Percentiles rank a stretch among this genome's conserved stretches.
These are phyloP conservation scores for Escovopsis weberi DNA, from an alignment of 2,329 filamentous ascomycete species.

Conservation along the genomic window DNA sequence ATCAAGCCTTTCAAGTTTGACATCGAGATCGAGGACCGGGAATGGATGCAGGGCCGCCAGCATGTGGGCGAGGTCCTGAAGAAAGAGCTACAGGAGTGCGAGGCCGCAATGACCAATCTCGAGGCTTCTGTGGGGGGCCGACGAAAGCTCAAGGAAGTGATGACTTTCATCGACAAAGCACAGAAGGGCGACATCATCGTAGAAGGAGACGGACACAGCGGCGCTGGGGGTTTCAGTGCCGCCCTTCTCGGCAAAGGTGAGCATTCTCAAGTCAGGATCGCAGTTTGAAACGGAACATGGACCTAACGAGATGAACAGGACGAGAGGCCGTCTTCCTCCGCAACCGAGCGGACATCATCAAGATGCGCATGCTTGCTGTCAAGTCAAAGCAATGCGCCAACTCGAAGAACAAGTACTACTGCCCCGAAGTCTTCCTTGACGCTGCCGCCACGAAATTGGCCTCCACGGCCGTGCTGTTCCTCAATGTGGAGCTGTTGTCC, in stretches of 20 bases:
- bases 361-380: slow-evolving; percentile 74
- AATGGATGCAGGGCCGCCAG: slow-evolving; percentile 77
- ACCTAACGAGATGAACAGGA: slow-evolving; percentile 36
- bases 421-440: slow-evolving; percentile 94
- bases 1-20: slow-evolving; percentile 99
- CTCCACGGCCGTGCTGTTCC: slow-evolving; percentile 86
- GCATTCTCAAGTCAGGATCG: slow-evolving; percentile 8
- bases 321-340: slow-evolving; percentile 89
- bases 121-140: slow-evolving; percentile 68
- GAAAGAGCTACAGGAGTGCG: slow-evolving; percentile 72
- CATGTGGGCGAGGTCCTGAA: slow-evolving; percentile 73
- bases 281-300: not conserved
- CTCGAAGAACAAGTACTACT: slow-evolving; percentile 86
- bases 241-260: slow-evolving; percentile 70
- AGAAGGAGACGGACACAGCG: slow-evolving; percentile 69
- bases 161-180: slow-evolving; percentile 80
- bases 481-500: slow-evolving; percentile 89
- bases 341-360: slow-evolving; percentile 78
- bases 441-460: slow-evolving; percentile 91
- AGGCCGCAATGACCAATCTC: slow-evolving; percentile 58
- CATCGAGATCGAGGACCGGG: slow-evolving; percentile 81
- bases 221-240: slow-evolving; percentile 86
- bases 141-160: slow-evolving; percentile 77
- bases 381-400: slow-evolving; percentile 80
- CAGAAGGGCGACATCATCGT: slow-evolving; percentile 72